Percentiles rank a stretch among this genome's conserved stretches.
Evolutionary conservation across 2,329 filamentous ascomycete species (phyloP).

Genomic region (Colletotrichum agaves): DNA sequence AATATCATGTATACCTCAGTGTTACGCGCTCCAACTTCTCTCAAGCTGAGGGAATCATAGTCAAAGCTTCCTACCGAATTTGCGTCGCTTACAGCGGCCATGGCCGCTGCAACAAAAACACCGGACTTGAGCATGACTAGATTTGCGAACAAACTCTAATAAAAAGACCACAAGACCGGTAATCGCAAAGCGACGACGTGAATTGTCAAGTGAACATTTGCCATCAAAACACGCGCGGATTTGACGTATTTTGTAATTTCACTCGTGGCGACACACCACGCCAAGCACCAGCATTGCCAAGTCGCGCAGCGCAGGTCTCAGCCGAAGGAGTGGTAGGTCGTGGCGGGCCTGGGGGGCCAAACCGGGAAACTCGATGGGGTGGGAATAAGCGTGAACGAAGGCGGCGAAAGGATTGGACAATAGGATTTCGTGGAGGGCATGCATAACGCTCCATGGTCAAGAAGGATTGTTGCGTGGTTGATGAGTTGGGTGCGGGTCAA

Average conservation of each 20-base stretch:
- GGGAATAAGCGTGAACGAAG: background rate
- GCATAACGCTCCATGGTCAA: background rate
- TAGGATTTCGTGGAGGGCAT: background rate
- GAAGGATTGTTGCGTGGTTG: background rate
- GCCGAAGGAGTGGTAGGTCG: conserved; percentile 13
- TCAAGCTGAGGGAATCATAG: conserved; percentile 11
- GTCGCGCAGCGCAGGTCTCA: background rate
- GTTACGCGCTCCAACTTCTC: conserved; percentile 52
- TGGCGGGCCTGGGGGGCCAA: background rate
- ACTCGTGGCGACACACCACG: conserved; percentile 12
- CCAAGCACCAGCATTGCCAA: background rate
- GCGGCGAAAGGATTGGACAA: conserved; percentile 20
- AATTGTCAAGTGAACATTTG: background rate
- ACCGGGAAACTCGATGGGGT: background rate
- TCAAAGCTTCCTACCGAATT: background rate
- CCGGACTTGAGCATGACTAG: background rate
- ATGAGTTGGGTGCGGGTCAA: conserved; percentile 13
- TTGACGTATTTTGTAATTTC: conserved; percentile 16
- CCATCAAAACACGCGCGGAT: background rate
- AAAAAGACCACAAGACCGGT: background rate
- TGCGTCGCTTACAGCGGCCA: background rate
- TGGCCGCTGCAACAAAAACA: background rate
- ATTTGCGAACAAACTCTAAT: background rate
- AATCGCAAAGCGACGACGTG: background rate
- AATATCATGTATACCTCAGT: conserved; percentile 44